Evolutionary conservation across 108 stramenopile genomes (phyloP).

Genomic region (Tribonema minus): DNA sequence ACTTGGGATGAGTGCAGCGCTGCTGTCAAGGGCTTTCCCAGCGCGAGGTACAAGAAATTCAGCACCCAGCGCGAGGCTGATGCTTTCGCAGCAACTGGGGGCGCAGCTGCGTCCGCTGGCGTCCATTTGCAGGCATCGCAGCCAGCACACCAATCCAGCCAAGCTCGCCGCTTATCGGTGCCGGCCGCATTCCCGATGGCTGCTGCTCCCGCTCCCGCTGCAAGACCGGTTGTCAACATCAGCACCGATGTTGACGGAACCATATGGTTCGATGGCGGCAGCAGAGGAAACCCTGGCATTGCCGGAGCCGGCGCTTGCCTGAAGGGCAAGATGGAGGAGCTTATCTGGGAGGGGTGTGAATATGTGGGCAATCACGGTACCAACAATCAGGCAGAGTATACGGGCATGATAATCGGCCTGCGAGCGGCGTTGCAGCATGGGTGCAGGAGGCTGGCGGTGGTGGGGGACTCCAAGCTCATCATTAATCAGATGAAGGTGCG

Average conservation of each 20-base stretch:
- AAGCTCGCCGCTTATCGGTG: too few species aligned
- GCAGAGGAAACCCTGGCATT: constrained; percentile 40
- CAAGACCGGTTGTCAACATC: too few species aligned
- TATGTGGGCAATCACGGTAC: constrained; percentile 20
- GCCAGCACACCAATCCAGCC: too few species aligned
- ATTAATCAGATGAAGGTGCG: constrained; percentile 38
- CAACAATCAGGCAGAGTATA: constrained; percentile 49
- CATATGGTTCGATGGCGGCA: constrained; percentile 43
- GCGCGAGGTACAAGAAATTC: background rate
- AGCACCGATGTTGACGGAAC: too few species aligned
- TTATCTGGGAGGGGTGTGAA: constrained; percentile 25
- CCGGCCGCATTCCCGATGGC: too few species aligned
- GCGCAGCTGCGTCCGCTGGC: too few species aligned
- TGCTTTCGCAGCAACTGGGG: too few species aligned
- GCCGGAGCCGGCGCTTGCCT: constrained; percentile 28
- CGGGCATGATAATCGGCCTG: constrained; percentile 31
- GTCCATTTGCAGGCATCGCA: too few species aligned
- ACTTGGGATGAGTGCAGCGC: background rate
- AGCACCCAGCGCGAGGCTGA: background rate
- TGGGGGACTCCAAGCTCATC: constrained; percentile 40
- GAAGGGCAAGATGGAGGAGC: constrained; percentile 1
- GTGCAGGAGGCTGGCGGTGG: constrained; percentile 3
- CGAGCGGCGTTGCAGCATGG: constrained; percentile 9
- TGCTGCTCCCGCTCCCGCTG: too few species aligned
- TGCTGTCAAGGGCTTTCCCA: background rate